Base-by-base conservation (phyloP, 495 filamentous ascomycete genomes). In the Penicillium herquei region DNA sequence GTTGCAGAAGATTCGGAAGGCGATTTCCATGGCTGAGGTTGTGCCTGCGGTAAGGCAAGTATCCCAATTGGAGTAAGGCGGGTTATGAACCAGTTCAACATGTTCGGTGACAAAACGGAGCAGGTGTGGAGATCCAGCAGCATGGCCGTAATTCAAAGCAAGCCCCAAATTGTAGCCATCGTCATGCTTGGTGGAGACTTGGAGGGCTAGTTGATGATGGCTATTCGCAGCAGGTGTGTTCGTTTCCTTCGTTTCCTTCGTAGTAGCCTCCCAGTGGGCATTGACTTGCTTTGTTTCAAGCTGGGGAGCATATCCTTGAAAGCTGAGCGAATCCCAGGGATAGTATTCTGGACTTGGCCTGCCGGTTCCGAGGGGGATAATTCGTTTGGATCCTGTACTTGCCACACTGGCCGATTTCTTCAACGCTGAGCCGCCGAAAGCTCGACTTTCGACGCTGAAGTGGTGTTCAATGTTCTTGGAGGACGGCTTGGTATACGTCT, bases 21-120 rank as follows among this genome's bases (percentile, higher is more conserved):
- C 49, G 7, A 65, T 54, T 14, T 70, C 62, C 13, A 65, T 13
- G 7, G 67, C 67, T 21, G 65, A 65, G 9, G 67, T 70, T 8
- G 49, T 59, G 14, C 67, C 67, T 17, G 59, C 37, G 6, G 62
- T 63, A 7, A 70, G 41, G 26, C 16, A 35, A 17, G 40, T 50
- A 17, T 60, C 39, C 67, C 67, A 70, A 49, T 70, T 56, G 8
- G 37, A n/a, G 37, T 63, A 70, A 11, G 62, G 65, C 3, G 67
- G 67, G 41, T 64, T 32, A 35, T 68, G 67, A 12, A 68, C 56
- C 14, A 63, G 39, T 46, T 49, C 41, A 11, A 44, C 41, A 12
- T 44, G 41, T 8, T 44, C 41, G 9, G 41, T 44, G 17, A 44
- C 6, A 8, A 44, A 44, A 4, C 41, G 41, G 0, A 44, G 18